Conservation (phyloP, 2,329 filamentous ascomycete genomes). For the Colletotrichum spaethianum region DNA sequence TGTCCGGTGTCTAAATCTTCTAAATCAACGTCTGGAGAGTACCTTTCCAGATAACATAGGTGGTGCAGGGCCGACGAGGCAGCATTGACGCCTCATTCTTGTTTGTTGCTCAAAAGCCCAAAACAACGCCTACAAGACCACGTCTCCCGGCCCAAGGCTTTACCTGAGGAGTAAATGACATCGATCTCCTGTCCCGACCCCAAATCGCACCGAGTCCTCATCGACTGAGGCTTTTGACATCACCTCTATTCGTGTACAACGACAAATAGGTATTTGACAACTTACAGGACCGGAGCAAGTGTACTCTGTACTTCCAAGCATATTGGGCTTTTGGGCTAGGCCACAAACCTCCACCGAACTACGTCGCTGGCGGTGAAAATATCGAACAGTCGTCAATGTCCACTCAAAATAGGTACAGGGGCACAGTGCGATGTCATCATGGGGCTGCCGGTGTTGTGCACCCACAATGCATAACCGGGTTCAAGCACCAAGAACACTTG, state of each 20-base stretch:
- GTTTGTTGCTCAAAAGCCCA: neutral
- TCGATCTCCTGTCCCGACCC: neutral
- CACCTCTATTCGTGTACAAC: neutral
- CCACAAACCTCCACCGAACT: neutral
- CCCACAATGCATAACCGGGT: neutral
- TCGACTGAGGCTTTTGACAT: neutral
- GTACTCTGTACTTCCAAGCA: neutral
- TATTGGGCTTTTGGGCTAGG: neutral
- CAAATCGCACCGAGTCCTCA: neutral
- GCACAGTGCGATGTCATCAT: conserved; percentile 18
- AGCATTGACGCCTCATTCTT: neutral
- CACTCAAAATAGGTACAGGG: neutral
- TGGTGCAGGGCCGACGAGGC: neutral
- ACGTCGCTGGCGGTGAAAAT: neutral
- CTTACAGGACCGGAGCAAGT: neutral
- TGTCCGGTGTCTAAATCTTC: neutral
- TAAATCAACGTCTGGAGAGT: neutral
- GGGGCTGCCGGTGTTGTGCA: neutral
- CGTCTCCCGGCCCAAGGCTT: neutral
- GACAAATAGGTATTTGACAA: neutral
- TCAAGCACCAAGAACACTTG: neutral
- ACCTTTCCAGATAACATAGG: neutral
- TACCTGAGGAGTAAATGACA: neutral
- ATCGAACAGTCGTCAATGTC: conserved; percentile 3
- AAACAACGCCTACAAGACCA: neutral